Percentiles rank a stretch among this genome's conserved stretches.
Evolutionary conservation across 2,329 filamentous ascomycete species (phyloP).

Genomic region (Sporothrix protearum): DNA sequence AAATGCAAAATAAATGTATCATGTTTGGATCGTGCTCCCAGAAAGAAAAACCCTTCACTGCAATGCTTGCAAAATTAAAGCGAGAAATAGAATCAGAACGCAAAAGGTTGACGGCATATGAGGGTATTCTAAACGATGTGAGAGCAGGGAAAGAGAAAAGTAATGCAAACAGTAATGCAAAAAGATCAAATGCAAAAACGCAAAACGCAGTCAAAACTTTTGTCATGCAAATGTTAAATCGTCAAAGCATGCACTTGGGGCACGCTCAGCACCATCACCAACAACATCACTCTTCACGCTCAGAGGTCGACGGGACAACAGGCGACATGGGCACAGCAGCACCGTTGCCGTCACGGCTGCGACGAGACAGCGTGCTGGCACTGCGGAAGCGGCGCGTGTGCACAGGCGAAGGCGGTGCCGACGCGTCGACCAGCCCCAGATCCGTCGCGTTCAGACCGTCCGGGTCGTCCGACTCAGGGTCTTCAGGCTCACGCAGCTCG

Average conservation of each 20-base stretch:
- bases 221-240: slow-evolving; percentile 11
- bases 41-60: slow-evolving; percentile 1
- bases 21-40: neutral
- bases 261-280: neutral
- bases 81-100: neutral
- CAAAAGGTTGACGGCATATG: neutral
- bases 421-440: neutral
- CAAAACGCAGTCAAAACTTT: slow-evolving; percentile 13
- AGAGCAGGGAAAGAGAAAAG: neutral
- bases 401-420: slow-evolving; percentile 7
- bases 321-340: slow-evolving; percentile 3
- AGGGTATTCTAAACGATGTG: slow-evolving; percentile 14
- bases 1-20: neutral
- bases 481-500: slow-evolving; percentile 22
- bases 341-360: neutral
- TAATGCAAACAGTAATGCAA: neutral
- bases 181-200: neutral
- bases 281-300: neutral
- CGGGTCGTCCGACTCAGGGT: slow-evolving; percentile 19
- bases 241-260: neutral
- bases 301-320: neutral
- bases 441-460: neutral
- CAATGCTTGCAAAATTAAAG: slow-evolving; percentile 8
- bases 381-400: slow-evolving; percentile 24
- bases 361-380: slow-evolving; percentile 17